phyloP scores from a whole-genome alignment of 1,284 basidiomycete species.

The Cryptococcus sp. region DNA sequence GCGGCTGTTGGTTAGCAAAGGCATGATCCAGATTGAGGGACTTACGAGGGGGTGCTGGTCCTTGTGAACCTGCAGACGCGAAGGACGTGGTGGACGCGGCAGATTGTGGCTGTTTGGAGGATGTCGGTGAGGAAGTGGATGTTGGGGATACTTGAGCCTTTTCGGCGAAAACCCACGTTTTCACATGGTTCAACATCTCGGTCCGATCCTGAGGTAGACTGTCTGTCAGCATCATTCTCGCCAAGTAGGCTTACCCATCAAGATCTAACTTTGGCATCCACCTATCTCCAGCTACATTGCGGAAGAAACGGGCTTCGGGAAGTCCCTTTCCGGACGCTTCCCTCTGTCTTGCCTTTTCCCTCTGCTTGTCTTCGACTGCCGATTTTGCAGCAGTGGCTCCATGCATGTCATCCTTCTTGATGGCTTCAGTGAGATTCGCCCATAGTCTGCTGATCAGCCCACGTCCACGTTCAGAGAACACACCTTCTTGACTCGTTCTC shows the following conservation, averaged over 20 bases:
- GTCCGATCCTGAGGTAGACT: slow-evolving; percentile 67
- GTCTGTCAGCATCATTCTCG: slow-evolving; percentile 5
- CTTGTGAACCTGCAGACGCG: slow-evolving; percentile 1
- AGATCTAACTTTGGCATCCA: slow-evolving; percentile 71
- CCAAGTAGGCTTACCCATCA: slow-evolving; percentile 52
- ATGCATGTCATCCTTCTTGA: slow-evolving; percentile 84
- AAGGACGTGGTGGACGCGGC: background rate
- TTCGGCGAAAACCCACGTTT: slow-evolving; percentile 58
- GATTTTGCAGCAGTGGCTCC: slow-evolving; percentile 87
- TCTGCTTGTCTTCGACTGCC: slow-evolving; percentile 85
- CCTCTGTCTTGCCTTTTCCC: slow-evolving; percentile 69
- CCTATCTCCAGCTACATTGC: slow-evolving; percentile 58
- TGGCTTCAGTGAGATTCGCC: slow-evolving; percentile 80
- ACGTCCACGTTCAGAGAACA: slow-evolving; percentile 22
- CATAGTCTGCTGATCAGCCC: slow-evolving; percentile 59
- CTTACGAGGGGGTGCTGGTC: slow-evolving; percentile 18
- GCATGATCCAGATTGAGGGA: slow-evolving; percentile 2
- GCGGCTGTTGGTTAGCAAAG: slow-evolving; percentile 17
- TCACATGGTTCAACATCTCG: slow-evolving; percentile 59
- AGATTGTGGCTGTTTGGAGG: slow-evolving; percentile 1
- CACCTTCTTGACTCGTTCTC: slow-evolving; percentile 80
- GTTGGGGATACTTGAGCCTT: slow-evolving; percentile 20
- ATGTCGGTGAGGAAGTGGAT: background rate
- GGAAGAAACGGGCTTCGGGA: slow-evolving; percentile 75
- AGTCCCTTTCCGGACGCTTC: slow-evolving; percentile 61